Percentiles rank a stretch among this genome's conserved stretches.
phyloP scores from a whole-genome alignment of 1,139 yeast species.

The Yamadazyma oceani region DNA sequence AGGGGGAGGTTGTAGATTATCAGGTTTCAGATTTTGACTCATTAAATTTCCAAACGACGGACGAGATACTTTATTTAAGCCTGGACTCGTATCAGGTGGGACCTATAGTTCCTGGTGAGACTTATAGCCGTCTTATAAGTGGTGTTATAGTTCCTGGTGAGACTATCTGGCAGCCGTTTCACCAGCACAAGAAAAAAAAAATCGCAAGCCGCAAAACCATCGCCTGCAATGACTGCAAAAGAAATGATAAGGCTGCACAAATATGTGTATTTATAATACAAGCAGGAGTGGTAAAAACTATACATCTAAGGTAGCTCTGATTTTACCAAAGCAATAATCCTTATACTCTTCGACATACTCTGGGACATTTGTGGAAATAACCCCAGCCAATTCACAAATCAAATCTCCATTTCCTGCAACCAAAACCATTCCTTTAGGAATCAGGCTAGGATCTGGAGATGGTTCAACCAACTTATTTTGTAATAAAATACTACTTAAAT shows the following conservation, averaged over 20 bases:
- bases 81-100: no score
- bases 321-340: constrained; percentile 32
- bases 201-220: no score
- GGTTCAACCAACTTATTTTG: constrained; percentile 35
- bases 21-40: constrained; percentile 1
- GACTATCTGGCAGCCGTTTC: no score
- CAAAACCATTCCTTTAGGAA: constrained; percentile 46
- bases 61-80: no score
- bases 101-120: no score
- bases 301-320: constrained; percentile 22
- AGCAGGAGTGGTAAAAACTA: no score
- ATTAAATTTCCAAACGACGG: no score
- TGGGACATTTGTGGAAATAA: constrained; percentile 34
- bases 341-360: constrained; percentile 41
- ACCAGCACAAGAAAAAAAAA: no score
- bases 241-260: no score
- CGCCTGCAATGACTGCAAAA: background rate
- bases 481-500: constrained; percentile 30
- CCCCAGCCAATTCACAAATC: constrained; percentile 39
- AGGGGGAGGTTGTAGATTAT: constrained; percentile 2
- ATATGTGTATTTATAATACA: no score
- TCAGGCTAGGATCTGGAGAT: constrained; percentile 31
- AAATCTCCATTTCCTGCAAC: constrained; percentile 45
- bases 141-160: no score
- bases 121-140: no score